These are phyloP conservation scores for Jimgerdemannia flammicorona DNA, from an alignment of 192 early-diverging fungal genomes.

Conservation along the genomic window DNA sequence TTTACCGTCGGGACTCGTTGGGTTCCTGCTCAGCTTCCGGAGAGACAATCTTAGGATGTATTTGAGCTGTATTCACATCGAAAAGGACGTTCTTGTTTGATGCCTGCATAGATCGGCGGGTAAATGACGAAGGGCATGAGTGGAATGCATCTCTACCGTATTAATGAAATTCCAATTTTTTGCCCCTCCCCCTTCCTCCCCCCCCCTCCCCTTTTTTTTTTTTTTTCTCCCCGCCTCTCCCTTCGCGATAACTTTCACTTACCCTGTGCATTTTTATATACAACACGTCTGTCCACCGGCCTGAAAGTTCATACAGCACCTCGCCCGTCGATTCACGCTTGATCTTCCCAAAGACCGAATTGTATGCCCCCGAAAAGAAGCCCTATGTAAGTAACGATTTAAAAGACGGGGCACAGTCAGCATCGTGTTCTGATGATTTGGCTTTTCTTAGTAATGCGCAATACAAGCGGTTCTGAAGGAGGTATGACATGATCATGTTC, in stretches of 20 bases:
- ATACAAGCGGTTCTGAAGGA: too few relatives aligned
- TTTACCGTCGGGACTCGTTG: conserved; percentile 79
- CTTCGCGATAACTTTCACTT: neutral
- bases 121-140: conserved; percentile 10
- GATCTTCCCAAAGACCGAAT: conserved; percentile 80
- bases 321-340: conserved; percentile 77
- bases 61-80: conserved; percentile 62
- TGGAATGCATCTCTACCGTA: neutral
- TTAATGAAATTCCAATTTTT: neutral
- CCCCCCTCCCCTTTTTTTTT: neutral
- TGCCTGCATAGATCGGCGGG: conserved; percentile 14
- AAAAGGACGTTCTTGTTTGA: conserved; percentile 61
- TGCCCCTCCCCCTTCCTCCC: neutral
- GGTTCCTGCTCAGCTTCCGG: conserved; percentile 68
- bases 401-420: neutral
- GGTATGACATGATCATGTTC: neutral
- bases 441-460: too few relatives aligned
- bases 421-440: neutral
- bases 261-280: conserved; percentile 46
- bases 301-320: conserved; percentile 76
- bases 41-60: conserved; percentile 66
- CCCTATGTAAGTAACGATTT: conserved; percentile 40
- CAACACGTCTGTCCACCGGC: conserved; percentile 87
- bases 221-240: neutral
- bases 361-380: conserved; percentile 77